Base-by-base conservation (phyloP, 176 grass and related monocot species). In the Aegilops sharonensis region DNA sequence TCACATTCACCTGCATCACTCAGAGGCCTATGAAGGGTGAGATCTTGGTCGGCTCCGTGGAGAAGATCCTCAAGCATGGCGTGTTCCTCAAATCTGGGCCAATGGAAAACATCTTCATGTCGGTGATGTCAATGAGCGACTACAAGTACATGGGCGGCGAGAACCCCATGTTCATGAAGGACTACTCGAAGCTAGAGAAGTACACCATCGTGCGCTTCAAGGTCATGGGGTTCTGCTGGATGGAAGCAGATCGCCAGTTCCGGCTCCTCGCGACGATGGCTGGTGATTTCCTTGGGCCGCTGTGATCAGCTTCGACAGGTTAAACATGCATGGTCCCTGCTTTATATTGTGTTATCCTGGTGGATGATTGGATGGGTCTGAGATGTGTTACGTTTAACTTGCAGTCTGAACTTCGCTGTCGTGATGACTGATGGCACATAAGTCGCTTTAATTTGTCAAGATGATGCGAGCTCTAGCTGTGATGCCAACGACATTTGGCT, bases 21-120 rank as follows among this genome's bases (percentile, higher is more conserved):
- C 88, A 89, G 12, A 98, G 94, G 36, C 97, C 97, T 3, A 89
- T 86, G 65, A 98, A 92, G 83, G 97, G 97, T 1, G 94, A 95
- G 78, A 81, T 91, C 65, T 77, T 98, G 74, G 86, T 90, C 10
- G 92, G 92, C 14, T 68, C 63, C 0, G 90, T 94, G 3, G 97
- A 95, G 3, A 98, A 68, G 85, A 94, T 98, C 75, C 77, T 95
- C 17, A 95, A 95, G 88, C 97, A 91, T 24, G 94, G 92, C 0
- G 56, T 94, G 63, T 94, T 98, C 68, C 89, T 96, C 11, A 98
- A 94, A 82, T 95, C 97, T 0, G 97, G 96, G 64, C 90, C 92
- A 0, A 89, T 92, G 3, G 87, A 92, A 42, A 88, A 81, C 77
- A 92, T 98, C 35, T 94, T 98, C 69, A 84, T 94, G 80, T 77